Base-by-base conservation (phyloP, 768 basidiomycete genomes). In the Boletus rex-veris region DNA sequence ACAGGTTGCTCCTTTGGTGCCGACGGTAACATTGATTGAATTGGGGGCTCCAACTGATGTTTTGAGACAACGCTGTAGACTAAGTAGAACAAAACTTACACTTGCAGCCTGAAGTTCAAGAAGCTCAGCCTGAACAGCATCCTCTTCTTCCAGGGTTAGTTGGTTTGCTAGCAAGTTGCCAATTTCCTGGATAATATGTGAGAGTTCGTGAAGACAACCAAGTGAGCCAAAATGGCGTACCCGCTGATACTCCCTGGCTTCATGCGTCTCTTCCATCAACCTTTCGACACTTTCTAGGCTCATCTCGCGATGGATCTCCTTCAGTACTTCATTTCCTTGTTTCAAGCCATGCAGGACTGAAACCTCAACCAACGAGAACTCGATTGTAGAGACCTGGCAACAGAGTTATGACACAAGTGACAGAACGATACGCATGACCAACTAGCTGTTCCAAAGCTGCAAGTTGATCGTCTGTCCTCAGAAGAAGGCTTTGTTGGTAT, bases 291-390 rank as follows among this genome's bases (percentile, higher is more conserved):
- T 85, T 69, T 97, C 93, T 9, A 93, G 63, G 61, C 85, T 92
- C 83, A 99, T 85, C 70, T 98, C 93, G 62, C 86, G 86, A 70
- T 99, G 94, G 15, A 99, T 88, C 71, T 97, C 85, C 69, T 89
- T 92, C 42, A 99, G 76, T 1, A 98, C 93, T 30, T 90, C 88
- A 61, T 89, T 98, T 3, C 97, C 97, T 73, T 94, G 92, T 69
- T 92, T 83, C 41, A 99, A 73, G 8, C 96, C 97, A 68, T 92
- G 92, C 33, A 98, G 65, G 10, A 99, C 90, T 3, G 94, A 93
- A 42, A 90, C 84, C 71, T 98, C 91, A 19, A 98, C 85, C 45
- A 95, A 78, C 7, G 97, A 93, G 74, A 97, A 98, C 69, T 99
- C 97, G 63, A 99, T 97, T 0, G 88, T 90, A 4, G 92, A 90